Conservation (phyloP, 2,329 filamentous ascomycete species). For the Xylaria polymorpha region DNA sequence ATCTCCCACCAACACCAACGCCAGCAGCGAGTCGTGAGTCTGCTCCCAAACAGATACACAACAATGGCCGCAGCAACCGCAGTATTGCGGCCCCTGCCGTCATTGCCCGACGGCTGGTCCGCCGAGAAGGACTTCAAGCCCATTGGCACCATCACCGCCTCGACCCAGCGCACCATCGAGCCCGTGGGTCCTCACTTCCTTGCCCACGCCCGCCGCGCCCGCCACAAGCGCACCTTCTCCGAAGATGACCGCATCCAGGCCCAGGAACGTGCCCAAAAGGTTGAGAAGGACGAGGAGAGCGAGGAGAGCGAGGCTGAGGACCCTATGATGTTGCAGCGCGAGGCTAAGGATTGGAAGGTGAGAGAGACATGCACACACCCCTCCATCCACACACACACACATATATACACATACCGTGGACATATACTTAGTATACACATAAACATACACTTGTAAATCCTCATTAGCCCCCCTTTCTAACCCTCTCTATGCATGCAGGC, state of each 20-base stretch:
- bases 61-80: conserved; percentile 74
- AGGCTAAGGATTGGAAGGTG: conserved; percentile 99
- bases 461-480: conserved; percentile 19
- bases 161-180: conserved; percentile 89
- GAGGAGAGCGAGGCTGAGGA: conserved; percentile 96
- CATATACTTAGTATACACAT: background rate
- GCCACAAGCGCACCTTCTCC: conserved; percentile 97
- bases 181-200: conserved; percentile 98
- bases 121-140: conserved; percentile 94
- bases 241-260: conserved; percentile 98
- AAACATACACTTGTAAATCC: background rate
- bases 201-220: conserved; percentile 93
- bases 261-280: conserved; percentile 92
- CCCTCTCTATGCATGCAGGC: conserved; percentile 61
- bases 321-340: conserved; percentile 87
- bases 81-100: conserved; percentile 74
- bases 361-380: conserved; percentile 41
- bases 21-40: conserved; percentile 13
- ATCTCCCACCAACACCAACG: background rate
- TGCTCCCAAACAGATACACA: conserved; percentile 30
- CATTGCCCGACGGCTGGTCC: conserved; percentile 82
- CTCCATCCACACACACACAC: background rate
- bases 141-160: conserved; percentile 78
- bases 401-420: background rate
- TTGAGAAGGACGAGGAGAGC: conserved; percentile 88